These are phyloP conservation scores for Taiozyma sp. DNA, from an alignment of 1,139 yeast species.

Conservation along the genomic window DNA sequence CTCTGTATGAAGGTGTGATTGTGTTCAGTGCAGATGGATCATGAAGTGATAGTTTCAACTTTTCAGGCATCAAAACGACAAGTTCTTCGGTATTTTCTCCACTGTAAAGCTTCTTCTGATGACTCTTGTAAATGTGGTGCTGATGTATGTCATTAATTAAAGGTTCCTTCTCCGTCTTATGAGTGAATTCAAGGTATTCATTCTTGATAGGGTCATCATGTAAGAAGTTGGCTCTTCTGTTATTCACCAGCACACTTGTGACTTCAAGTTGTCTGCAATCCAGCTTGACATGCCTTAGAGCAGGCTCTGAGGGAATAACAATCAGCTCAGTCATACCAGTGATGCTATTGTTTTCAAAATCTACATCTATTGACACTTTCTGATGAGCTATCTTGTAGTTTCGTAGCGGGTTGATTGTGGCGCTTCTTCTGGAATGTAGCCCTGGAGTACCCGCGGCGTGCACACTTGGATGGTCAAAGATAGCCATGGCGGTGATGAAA, in stretches of 20 bases:
- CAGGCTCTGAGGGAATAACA: slow-evolving; percentile 62
- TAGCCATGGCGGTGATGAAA: neutral
- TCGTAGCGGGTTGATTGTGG: slow-evolving; percentile 4
- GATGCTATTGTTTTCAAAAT: slow-evolving; percentile 46
- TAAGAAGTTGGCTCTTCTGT: slow-evolving; percentile 42
- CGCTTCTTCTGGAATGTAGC: slow-evolving; percentile 3
- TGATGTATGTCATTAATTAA: slow-evolving; percentile 28
- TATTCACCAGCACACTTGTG: slow-evolving; percentile 60
- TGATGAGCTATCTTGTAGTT: slow-evolving; percentile 62
- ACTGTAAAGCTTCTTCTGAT: slow-evolving; percentile 57
- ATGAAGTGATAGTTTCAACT: slow-evolving; percentile 56
- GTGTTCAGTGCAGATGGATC: slow-evolving; percentile 44
- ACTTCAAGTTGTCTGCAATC: slow-evolving; percentile 81
- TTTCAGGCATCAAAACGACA: slow-evolving; percentile 66
- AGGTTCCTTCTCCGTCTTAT: slow-evolving; percentile 5
- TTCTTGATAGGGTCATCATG: slow-evolving; percentile 43
- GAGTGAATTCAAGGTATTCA: slow-evolving; percentile 17
- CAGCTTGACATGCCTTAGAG: slow-evolving; percentile 54
- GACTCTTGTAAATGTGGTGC: slow-evolving; percentile 56
- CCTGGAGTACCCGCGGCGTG: slow-evolving; percentile 18
- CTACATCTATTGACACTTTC: slow-evolving; percentile 62
- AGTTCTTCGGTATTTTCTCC: slow-evolving; percentile 72
- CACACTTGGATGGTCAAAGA: neutral
- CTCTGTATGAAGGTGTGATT: slow-evolving; percentile 38
- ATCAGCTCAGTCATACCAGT: slow-evolving; percentile 84